Percentiles rank a stretch among this genome's conserved stretches.
Evolutionary conservation across 352 stramenopile species (phyloP).

Genomic region (Globisporangium cylindrosporum): DNA sequence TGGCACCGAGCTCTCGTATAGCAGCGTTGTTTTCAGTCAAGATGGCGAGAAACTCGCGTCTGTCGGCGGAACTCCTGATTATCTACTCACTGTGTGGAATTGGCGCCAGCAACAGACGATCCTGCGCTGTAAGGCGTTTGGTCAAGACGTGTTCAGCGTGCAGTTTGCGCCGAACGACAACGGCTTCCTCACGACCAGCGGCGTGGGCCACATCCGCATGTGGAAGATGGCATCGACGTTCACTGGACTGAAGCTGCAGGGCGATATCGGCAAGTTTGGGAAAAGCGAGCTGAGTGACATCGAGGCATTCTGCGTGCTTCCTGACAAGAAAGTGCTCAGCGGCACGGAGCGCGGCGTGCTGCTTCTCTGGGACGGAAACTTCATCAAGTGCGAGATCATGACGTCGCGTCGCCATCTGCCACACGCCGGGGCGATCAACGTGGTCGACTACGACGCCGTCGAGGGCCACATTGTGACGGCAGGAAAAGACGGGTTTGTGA

Average conservation of each 20-base stretch:
- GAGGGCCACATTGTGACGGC: slow-evolving; percentile 57
- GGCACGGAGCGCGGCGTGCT: slow-evolving; percentile 84
- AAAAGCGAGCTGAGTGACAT: slow-evolving; percentile 94
- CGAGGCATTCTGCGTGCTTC: slow-evolving; percentile 91
- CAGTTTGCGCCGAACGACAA: slow-evolving; percentile 85
- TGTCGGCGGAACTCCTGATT: slow-evolving; percentile 87
- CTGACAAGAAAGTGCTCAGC: slow-evolving; percentile 92
- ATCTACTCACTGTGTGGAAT: slow-evolving; percentile 92
- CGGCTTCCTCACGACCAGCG: slow-evolving; percentile 90
- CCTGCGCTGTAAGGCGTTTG: slow-evolving; percentile 92
- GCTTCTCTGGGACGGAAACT: slow-evolving; percentile 94
- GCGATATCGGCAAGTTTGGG: slow-evolving; percentile 95
- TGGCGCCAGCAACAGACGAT: slow-evolving; percentile 89
- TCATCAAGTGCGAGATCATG: slow-evolving; percentile 93
- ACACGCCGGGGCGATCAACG: slow-evolving; percentile 70
- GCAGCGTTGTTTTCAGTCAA: slow-evolving; percentile 65
- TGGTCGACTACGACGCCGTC: slow-evolving; percentile 61
- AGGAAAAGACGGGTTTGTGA: slow-evolving; percentile 83
- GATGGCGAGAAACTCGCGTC: slow-evolving; percentile 89
- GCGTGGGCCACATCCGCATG: slow-evolving; percentile 93
- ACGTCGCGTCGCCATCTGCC: slow-evolving; percentile 61
- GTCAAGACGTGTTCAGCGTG: slow-evolving; percentile 93
- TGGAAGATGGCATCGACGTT: slow-evolving; percentile 97
- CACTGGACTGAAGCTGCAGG: slow-evolving; percentile 94
- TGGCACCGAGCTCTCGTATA: slow-evolving; percentile 84